Base-by-base conservation (phyloP, 1,139 yeast genomes). In the Scheffersomyces insectosa region DNA sequence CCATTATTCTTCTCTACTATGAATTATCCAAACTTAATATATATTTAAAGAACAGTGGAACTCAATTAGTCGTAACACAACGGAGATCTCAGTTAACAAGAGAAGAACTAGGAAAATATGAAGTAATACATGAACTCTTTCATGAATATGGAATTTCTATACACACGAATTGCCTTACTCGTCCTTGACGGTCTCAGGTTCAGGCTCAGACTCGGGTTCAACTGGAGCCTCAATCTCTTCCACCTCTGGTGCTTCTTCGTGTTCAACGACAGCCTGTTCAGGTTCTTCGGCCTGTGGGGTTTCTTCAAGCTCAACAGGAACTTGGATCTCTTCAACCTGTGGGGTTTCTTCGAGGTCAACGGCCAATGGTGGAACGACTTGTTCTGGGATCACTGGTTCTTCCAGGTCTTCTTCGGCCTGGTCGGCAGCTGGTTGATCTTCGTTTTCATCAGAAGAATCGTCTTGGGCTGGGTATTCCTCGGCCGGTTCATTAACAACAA, bases 301-400 rank as follows among this genome's bases (percentile, higher is more conserved):
- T 34, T 42, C 42, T 11, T 43, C 41, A 28, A 40, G 38, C 9
- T 47, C 52, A 29, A 41, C 42, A 31, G 40, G 41, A 20, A 20
- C 25, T 8, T 20, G 25, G 8, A 20, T 6, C 33, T 42, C 36
- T 7, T 44, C 48, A 15, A 33, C 43, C 16, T 42, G 41, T 2
- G 43, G 37, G 25, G 57, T 52, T 12, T 49, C 53, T 13, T 49
- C 60, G 30, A 44, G 49, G 37, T 59, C 68, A 35, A 49, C 62
- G 27, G 61, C 57, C 27, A 56, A 51, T 16, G 64, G 68, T 33
- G 68, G 69, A 36, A 47, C 58, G 10, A 50, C 47, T 20, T 20
- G 25, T 20, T 20, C 25, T 20, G 25, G 25, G 25, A 20, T 20
- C 25, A 20, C 8, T 3, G 49, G 41, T 42, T 50, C 48, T 38